phyloP scores from a whole-genome alignment of 805 yeast genomes.

The Yamadazyma tumulicola region DNA sequence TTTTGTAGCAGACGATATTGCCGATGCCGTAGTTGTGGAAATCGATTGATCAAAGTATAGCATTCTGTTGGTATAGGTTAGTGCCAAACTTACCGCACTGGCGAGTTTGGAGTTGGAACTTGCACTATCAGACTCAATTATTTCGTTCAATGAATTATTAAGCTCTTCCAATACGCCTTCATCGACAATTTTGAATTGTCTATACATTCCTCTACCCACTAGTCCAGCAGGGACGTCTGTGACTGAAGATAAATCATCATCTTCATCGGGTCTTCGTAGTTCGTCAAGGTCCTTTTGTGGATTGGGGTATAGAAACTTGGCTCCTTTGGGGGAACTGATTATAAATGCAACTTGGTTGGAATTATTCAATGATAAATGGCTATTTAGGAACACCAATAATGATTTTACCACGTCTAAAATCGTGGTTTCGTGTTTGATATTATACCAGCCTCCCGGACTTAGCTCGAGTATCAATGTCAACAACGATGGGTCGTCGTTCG shows the following conservation, averaged over 20 bases:
- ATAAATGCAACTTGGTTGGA: conserved; percentile 81
- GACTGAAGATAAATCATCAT: conserved; percentile 13
- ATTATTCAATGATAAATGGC: conserved; percentile 81
- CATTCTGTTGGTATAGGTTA: conserved; percentile 73
- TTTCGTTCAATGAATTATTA: conserved; percentile 26
- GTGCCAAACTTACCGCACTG: conserved; percentile 79
- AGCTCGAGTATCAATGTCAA: conserved; percentile 76
- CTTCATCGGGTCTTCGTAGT: conserved; percentile 9
- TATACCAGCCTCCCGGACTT: conserved; percentile 67
- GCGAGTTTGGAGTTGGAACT: conserved; percentile 40
- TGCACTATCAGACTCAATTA: conserved; percentile 33
- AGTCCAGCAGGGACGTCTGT: conserved; percentile 16
- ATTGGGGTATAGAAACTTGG: conserved; percentile 68
- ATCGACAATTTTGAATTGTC: conserved; percentile 79
- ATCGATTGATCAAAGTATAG: conserved; percentile 48
- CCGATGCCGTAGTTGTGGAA: conserved; percentile 42
- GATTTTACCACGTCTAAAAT: conserved; percentile 61
- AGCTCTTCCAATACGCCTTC: conserved; percentile 64
- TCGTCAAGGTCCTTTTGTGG: conserved; percentile 17
- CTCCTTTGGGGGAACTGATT: conserved; percentile 68
- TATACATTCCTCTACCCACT: conserved; percentile 65
- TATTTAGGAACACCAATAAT: conserved; percentile 73
- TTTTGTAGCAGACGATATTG: conserved; percentile 37
- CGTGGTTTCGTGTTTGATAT: conserved; percentile 42
- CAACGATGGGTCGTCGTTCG: conserved; percentile 61